Percentiles rank a stretch among this genome's conserved stretches.
Evolutionary conservation across 2,329 filamentous ascomycete species (phyloP).

Genomic region (Neodidymelliopsis sp.): DNA sequence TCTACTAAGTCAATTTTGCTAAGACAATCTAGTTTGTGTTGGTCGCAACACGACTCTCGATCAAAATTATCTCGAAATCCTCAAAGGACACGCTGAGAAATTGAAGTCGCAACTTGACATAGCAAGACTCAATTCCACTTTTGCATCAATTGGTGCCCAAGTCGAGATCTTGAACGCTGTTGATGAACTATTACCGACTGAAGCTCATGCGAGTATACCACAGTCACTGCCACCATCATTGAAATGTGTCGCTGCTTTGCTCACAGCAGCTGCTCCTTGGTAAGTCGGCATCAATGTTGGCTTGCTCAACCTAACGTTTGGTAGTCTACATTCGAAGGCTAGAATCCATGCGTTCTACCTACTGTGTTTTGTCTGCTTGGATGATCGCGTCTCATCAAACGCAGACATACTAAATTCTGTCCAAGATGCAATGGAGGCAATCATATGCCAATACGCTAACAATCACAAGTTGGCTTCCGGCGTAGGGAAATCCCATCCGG

Average conservation of each 20-base stretch:
- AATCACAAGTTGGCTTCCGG: constrained; percentile 29
- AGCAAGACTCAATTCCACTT: constrained; percentile 58
- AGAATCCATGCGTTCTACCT: constrained; percentile 34
- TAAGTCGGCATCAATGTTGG: constrained; percentile 14
- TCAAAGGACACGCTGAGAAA: constrained; percentile 36
- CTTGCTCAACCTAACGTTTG: constrained; percentile 10
- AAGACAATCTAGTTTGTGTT: constrained; percentile 36
- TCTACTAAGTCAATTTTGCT: constrained; percentile 8
- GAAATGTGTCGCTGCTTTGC: constrained; percentile 30
- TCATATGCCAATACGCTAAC: constrained; percentile 39
- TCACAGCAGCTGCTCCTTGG: constrained; percentile 37
- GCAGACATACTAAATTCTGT: constrained; percentile 27
- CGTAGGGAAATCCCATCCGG: constrained; percentile 28
- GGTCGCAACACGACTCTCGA: constrained; percentile 46
- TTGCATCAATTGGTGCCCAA: constrained; percentile 65
- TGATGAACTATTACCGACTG: constrained; percentile 14
- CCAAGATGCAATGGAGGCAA: constrained; percentile 42
- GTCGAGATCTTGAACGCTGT: constrained; percentile 9
- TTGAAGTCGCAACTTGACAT: constrained; percentile 51
- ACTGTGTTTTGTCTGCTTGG: constrained; percentile 41
- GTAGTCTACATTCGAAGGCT: constrained; percentile 32
- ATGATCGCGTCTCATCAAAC: constrained; percentile 39
- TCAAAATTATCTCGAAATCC: constrained; percentile 44
- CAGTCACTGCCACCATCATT: constrained; percentile 30
- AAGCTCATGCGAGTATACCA: constrained; percentile 17